A percentile compares a stretch with the other conserved stretches of the same genome.
Conservation (phyloP, 2,329 filamentous ascomycete species). For the Capronia epimyces region DNA sequence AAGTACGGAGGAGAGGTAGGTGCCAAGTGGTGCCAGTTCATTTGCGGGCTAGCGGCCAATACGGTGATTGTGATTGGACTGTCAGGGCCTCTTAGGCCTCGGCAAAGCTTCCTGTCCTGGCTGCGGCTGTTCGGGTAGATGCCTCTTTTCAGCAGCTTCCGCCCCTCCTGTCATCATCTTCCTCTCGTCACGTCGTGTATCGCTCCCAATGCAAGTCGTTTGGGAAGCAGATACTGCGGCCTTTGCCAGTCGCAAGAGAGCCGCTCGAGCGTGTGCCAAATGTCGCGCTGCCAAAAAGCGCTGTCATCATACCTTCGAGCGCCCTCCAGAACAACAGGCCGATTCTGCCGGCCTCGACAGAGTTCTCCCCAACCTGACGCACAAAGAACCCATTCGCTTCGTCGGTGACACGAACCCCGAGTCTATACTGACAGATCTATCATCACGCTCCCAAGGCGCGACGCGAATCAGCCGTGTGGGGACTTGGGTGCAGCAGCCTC, state of each 20-base stretch:
- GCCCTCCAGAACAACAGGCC: constrained; percentile 25
- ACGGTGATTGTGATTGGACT: no score
- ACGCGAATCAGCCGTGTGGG: constrained; percentile 27
- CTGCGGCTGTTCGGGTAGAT: constrained; percentile 3
- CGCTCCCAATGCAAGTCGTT: constrained; percentile 24
- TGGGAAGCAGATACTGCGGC: constrained; percentile 28
- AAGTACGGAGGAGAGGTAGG: no score
- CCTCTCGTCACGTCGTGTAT: background rate
- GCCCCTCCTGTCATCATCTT: constrained; percentile 1
- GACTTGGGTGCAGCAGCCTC: constrained; percentile 28
- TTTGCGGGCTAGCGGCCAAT: no score
- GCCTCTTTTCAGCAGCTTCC: constrained; percentile 13
- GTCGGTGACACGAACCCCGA: constrained; percentile 41
- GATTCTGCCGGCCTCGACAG: constrained; percentile 26
- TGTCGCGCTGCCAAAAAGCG: constrained; percentile 29
- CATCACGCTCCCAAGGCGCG: constrained; percentile 17
- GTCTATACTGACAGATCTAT: constrained; percentile 34
- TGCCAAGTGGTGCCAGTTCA: background rate
- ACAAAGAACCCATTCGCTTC: constrained; percentile 33
- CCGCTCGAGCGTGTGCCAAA: constrained; percentile 25
- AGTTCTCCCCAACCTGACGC: constrained; percentile 26
- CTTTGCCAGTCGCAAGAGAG: constrained; percentile 28
- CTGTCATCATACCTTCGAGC: constrained; percentile 29
- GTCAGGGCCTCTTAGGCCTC: no score
- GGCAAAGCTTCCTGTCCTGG: background rate